Base-by-base conservation (phyloP, 2,329 filamentous ascomycete species). In the Cladosporium cucumerinum region DNA sequence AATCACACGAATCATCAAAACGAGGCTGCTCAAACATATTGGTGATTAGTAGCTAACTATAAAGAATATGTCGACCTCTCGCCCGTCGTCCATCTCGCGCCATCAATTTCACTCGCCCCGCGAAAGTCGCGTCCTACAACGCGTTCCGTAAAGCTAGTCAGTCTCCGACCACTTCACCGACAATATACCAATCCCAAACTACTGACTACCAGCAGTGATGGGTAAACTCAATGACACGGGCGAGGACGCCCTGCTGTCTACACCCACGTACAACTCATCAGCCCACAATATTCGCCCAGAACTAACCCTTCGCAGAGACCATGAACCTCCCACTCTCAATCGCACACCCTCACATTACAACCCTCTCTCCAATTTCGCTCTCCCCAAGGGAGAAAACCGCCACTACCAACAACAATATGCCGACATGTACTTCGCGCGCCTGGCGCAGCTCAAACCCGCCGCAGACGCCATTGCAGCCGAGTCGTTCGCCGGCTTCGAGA, bases 351-450 rank as follows among this genome's bases (percentile, higher is more conserved):
- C 86, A 3, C 72, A 78, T 63, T 98, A 97, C 81, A 89, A 87
- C 64, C 88, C 94, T 0, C 83, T 96, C 30, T 80, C 87, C 63
- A 90, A 88, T 8, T 98, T 93, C 77, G 81, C 81, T 57, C 86
- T 98, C 11, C 85, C 90, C 26, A 89, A 82, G 68, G 85, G 85
- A 28, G 78, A 82, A 49, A 79, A 82, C 39, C 82, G 84, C 67
- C 89, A 93, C 63, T 99, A 98, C 77, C 84, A 93, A 76, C 95
- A 98, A 77, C 95, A 99, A 79, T 99, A 91, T 85, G 92, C 90
- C 68, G 95, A 99, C 78, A 94, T 98, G 87, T 99, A 99, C 83
- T 99, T 97, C 76, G 77, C 97, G 71, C 90, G 95, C 14, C 85
- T 99, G 26, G 87, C 92, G 43, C 90, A 91, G 78, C 86, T 99